Conservation (phyloP, 2,329 filamentous ascomycete genomes). For the Xylaria sp. region DNA sequence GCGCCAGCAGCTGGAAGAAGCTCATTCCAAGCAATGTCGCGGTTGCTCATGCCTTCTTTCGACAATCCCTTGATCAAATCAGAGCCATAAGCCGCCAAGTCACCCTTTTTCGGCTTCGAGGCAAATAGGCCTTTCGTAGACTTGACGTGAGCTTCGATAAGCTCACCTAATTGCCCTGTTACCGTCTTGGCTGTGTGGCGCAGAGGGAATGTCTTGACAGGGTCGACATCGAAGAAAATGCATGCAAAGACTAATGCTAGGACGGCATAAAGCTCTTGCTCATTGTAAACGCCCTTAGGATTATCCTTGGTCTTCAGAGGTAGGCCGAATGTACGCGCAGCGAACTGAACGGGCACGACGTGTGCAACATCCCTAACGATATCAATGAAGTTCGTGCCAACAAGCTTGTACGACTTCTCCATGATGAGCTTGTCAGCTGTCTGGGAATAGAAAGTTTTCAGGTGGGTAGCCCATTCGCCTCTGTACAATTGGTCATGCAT, state of each 20-base stretch:
- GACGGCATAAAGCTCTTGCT: constrained; percentile 67
- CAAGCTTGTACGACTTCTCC: constrained; percentile 73
- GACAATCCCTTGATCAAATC: constrained; percentile 73
- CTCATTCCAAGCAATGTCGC: constrained; percentile 77
- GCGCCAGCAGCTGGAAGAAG: constrained; percentile 74
- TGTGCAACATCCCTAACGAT: constrained; percentile 77
- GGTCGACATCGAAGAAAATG: constrained; percentile 68
- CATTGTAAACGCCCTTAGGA: constrained; percentile 67
- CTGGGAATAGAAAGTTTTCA: constrained; percentile 68
- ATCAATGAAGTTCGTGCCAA: constrained; percentile 73
- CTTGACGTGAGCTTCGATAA: constrained; percentile 52
- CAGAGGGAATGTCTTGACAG: constrained; percentile 67
- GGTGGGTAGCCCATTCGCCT: constrained; percentile 54
- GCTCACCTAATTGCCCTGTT: constrained; percentile 61
- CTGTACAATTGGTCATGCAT: constrained; percentile 70
- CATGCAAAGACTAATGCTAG: constrained; percentile 67
- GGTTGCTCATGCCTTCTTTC: constrained; percentile 69
- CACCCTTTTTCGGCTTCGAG: constrained; percentile 58
- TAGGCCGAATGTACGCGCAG: constrained; percentile 70
- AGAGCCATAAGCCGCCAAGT: constrained; percentile 72
- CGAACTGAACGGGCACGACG: constrained; percentile 72
- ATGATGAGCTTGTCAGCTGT: constrained; percentile 70
- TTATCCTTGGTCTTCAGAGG: constrained; percentile 73
- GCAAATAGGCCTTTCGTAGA: constrained; percentile 55
- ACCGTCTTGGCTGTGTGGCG: constrained; percentile 62